A percentile compares a stretch with the other conserved stretches of the same genome.
Evolutionary conservation across 2,329 filamentous ascomycete genomes (phyloP).

Genomic region (Aspergillus udagawae): DNA sequence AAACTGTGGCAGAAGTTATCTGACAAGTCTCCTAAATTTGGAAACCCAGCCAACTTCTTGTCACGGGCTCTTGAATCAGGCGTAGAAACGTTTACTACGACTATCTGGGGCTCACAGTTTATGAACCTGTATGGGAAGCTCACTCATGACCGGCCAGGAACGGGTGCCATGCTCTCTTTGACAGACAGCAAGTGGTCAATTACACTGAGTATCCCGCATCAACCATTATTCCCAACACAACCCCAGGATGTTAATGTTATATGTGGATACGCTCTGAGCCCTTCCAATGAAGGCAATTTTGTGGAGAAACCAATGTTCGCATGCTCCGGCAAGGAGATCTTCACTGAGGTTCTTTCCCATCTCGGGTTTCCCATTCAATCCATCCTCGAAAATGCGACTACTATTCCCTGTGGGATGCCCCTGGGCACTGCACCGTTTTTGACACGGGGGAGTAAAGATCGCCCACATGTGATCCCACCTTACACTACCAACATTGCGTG

Average conservation of each 20-base stretch:
- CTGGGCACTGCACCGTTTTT: slow-evolving; percentile 37
- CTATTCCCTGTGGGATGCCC: slow-evolving; percentile 38
- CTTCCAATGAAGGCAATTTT: slow-evolving; percentile 31
- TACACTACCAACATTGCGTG: slow-evolving; percentile 36
- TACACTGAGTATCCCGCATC: slow-evolving; percentile 36
- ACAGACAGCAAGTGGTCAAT: slow-evolving; percentile 39
- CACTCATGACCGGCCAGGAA: background rate
- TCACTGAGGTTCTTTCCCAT: slow-evolving; percentile 34
- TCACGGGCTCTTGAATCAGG: slow-evolving; percentile 26
- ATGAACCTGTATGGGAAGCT: slow-evolving; percentile 15
- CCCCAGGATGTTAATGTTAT: slow-evolving; percentile 28
- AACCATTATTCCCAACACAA: slow-evolving; percentile 39
- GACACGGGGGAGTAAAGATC: slow-evolving; percentile 29
- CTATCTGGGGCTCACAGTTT: slow-evolving; percentile 27
- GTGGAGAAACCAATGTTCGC: slow-evolving; percentile 37
- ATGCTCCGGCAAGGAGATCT: slow-evolving; percentile 37
- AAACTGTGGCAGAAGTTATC: slow-evolving; percentile 35
- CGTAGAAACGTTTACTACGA: slow-evolving; percentile 39
- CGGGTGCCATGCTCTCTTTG: slow-evolving; percentile 32
- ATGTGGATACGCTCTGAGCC: slow-evolving; percentile 38
- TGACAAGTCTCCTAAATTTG: slow-evolving; percentile 27
- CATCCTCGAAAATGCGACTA: slow-evolving; percentile 22
- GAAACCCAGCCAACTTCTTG: slow-evolving; percentile 31
- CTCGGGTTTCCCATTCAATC: slow-evolving; percentile 29
- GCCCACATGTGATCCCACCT: slow-evolving; percentile 35